Evolutionary conservation across 2,329 filamentous ascomycete genomes (phyloP), one percentile per base, ranked within the genome.

Genomic region (Chalaropsis ovoidea): DNA sequence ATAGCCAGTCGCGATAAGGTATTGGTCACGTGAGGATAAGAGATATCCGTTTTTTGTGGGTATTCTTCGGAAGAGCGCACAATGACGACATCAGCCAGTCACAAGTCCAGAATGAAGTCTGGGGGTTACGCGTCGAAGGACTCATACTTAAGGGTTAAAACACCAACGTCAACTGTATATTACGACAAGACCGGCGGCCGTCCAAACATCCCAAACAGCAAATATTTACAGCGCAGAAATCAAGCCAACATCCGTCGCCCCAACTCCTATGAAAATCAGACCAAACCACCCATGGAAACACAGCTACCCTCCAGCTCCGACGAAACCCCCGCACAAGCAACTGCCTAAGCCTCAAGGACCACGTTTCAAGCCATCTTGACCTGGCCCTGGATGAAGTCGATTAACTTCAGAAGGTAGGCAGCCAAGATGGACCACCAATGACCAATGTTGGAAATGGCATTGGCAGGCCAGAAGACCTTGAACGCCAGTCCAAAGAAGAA

Each of bases 1-100:
- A 67, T 67, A 52, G 61, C 47, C 43, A 35, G 56, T 41, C 27
- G 19, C 47, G 66, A 67, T 67, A 67, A 67, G 66, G 43, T 13
- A 15, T 42, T 11, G 6, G 22, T 61, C 66, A 67, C 66, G 66
- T 67, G 66, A 3, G 22, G 66, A 67, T 67, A 67, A 58, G 10
- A 11, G 2, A 22, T 24, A 24, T 13, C 42, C 19, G 31, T 43
- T 43, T 58, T 64, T 60, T 42, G 43, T 63, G 66, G 66, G 60
- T 67, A 45, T 64, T 35, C 49, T 31, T 61, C 62, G 66, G 66
- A 24, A 35, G 7, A 22, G 45, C 47, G 58, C 35, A 61, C 19
- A 64, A 67, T 64, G 66, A 67, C 66, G 66, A 58, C 62, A 67
- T 67, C 54, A 52, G 3, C 19, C 47, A 19, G 43, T 47, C 13